Conservation (phyloP, 805 yeast species). For the Teunomyces stri region DNA sequence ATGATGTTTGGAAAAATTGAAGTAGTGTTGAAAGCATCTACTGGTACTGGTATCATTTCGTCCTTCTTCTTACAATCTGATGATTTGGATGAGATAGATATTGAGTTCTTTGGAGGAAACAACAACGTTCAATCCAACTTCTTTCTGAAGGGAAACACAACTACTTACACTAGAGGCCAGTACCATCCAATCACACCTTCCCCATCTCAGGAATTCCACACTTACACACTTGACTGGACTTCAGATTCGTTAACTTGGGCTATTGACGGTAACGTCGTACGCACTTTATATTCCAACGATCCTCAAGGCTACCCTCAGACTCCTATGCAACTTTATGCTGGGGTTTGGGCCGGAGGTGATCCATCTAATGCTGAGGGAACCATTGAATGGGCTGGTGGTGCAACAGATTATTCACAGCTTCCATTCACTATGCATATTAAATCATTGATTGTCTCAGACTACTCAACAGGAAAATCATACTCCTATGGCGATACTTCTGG, state of each 20-base stretch:
- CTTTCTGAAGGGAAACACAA: constrained; percentile 14
- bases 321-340: constrained; percentile 20
- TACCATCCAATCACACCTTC: constrained; percentile 10
- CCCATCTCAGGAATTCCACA: constrained; percentile 13
- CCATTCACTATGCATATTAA: constrained; percentile 22
- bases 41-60: constrained; percentile 13
- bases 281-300: constrained; percentile 12
- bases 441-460: constrained; percentile 32
- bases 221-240: constrained; percentile 16
- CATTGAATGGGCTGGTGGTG: constrained; percentile 26
- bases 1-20: constrained; percentile 16
- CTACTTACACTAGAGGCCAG: constrained; percentile 14
- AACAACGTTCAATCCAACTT: constrained; percentile 15
- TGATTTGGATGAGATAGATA: constrained; percentile 16
- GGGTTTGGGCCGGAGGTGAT: constrained; percentile 53
- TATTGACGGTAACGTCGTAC: constrained; percentile 10
- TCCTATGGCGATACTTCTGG: constrained; percentile 41
- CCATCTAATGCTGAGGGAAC: constrained; percentile 24
- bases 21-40: constrained; percentile 14
- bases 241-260: constrained; percentile 11
- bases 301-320: constrained; percentile 16
- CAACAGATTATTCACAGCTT: constrained; percentile 19
- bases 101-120: constrained; percentile 16
- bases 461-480: constrained; percentile 47
- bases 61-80: constrained; percentile 15